Evolutionary conservation across 331 rosid genomes (phyloP).

Genomic region (Quercus phellos): DNA sequence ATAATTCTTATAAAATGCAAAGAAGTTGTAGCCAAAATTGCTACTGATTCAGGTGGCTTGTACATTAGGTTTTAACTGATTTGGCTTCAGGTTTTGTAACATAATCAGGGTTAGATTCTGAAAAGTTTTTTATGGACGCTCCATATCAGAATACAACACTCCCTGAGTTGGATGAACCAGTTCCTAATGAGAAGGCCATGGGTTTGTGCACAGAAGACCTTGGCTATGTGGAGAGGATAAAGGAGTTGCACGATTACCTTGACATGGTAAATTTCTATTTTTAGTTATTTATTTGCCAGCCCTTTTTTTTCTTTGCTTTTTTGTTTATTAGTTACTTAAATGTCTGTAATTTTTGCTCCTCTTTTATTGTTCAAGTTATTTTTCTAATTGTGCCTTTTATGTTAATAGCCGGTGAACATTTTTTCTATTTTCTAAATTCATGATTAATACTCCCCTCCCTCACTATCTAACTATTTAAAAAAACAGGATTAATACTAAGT

Average conservation of each 20-base stretch:
- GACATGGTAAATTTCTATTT: not conserved
- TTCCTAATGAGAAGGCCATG: not conserved
- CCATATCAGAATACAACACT: not conserved
- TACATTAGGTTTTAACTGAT: not conserved
- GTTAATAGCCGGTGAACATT: not conserved
- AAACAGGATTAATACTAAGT: too few species aligned
- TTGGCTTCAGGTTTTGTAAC: not conserved
- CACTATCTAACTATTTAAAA: too few species aligned
- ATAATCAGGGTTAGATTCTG: not conserved
- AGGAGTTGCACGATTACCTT: constrained; percentile 9
- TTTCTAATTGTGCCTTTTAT: not conserved
- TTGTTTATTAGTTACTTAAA: not conserved
- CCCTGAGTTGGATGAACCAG: not conserved
- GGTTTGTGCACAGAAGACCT: not conserved
- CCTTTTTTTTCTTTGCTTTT: not conserved
- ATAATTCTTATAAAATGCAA: not conserved
- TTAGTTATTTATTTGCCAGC: not conserved
- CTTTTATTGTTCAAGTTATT: not conserved
- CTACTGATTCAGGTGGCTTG: not conserved
- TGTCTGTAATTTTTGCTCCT: not conserved
- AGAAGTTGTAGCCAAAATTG: not conserved
- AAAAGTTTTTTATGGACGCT: not conserved
- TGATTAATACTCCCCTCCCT: too few species aligned
- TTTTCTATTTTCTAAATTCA: not conserved
- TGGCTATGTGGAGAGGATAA: not conserved